Evolutionary conservation across 305 asterid species (phyloP).

Genomic region (Fraxinus latifolia): DNA sequence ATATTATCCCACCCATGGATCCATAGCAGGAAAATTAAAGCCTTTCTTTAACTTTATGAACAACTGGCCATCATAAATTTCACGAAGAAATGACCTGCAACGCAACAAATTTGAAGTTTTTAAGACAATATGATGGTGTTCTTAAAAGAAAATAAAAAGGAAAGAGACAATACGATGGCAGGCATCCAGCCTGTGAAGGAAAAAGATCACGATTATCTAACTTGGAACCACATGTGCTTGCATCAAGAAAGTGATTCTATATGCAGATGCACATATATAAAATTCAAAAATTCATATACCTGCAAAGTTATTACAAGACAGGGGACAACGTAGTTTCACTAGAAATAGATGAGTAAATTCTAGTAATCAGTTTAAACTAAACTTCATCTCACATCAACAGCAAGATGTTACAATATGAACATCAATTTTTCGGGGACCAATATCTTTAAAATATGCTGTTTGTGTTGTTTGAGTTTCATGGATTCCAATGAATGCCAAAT

Average conservation of each 20-base stretch:
- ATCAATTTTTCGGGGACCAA: background rate
- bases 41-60: conserved; percentile 84
- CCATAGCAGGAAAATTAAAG: conserved; percentile 83
- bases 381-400: background rate
- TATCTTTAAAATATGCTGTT: background rate
- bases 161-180: background rate
- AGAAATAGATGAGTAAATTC: background rate
- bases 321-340: background rate
- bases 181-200: conserved; percentile 16
- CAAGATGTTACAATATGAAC: background rate
- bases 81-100: conserved; percentile 81
- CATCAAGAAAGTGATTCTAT: background rate
- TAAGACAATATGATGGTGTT: background rate
- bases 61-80: conserved; percentile 88
- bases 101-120: conserved; percentile 5
- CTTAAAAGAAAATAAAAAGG: background rate
- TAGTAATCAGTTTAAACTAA: background rate
- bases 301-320: background rate
- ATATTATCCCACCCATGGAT: conserved; percentile 81
- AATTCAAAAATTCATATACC: background rate
- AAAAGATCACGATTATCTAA: background rate
- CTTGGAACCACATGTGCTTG: background rate
- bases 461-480: background rate
- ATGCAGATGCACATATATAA: background rate
- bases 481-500: background rate